Base-by-base conservation (phyloP, 768 basidiomycete genomes). In the Auriculariales sp. region DNA sequence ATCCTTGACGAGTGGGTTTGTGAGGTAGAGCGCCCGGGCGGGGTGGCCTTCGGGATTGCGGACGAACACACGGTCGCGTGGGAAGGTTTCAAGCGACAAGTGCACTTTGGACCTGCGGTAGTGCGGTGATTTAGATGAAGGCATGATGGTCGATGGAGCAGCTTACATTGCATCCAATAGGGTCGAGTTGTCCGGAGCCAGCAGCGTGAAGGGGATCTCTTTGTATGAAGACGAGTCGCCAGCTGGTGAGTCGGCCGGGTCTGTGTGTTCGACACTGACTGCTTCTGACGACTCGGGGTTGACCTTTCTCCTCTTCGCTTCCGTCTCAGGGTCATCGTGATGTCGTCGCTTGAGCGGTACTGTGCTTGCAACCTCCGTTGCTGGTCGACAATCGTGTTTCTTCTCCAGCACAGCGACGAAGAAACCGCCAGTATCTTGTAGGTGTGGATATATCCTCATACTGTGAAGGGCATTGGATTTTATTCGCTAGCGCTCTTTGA, bases 401-500 rank as follows among this genome's bases (percentile, higher is more conserved):
- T 72, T 76, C 59, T 83, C 74, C 30, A 97, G 63, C 0, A 95
- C 84, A 10, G 91, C 91, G n/a, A 99, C 80, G 60, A 95, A 99
- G 67, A 99, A 99, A 0, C 92, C 95, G 2, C 95, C 95, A 0
- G 92, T 89, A 59, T 99, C 87, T 64, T 98, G 95, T 7, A 95
- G 68, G 61, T 98, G 93, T 2, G 95, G 93, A 60, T 94, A 87
- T 54, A 98, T 78, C 32, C 95, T 77, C 63, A 97, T 66, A 57
- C 92, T 95, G 30, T 19, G 12, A n/a, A n/a, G n/a, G n/a, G n/a
- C n/a, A n/a, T n/a, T n/a, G n/a, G n/a, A 31, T 12, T 35, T 27
- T 33, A 33, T 29, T 15, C 2, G 28, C 17, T 35, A 10, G 36
- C 19, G 14, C 17, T 22, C 24, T 5, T 24, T 28, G 6, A 22